phyloP scores from a whole-genome alignment of 164 flowering plant genomes.

The Chloranthus sessilifolius region DNA sequence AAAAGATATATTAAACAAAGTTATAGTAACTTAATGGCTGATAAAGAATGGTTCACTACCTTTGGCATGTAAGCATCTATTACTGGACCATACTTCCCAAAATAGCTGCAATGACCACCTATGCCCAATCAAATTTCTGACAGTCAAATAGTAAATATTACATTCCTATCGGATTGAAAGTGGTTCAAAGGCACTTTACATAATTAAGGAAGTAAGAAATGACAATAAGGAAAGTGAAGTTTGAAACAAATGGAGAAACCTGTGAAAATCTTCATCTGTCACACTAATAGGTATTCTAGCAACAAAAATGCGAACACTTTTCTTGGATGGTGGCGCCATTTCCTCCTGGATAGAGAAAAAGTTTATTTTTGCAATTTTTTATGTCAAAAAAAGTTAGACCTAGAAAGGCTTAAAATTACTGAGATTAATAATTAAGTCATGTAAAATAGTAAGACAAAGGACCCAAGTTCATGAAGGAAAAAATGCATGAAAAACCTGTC shows the following conservation, averaged over 20 bases:
- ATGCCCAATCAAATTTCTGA: slow-evolving; percentile 15
- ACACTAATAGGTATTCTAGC: slow-evolving; percentile 36
- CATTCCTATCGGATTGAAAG: slow-evolving; percentile 1
- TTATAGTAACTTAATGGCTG: no score
- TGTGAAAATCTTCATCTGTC: slow-evolving; percentile 31
- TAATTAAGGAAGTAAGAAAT: background rate
- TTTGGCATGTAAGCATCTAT: slow-evolving; percentile 22
- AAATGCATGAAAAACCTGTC: no score
- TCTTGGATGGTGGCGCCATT: slow-evolving; percentile 24
- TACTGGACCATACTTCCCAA: slow-evolving; percentile 16
- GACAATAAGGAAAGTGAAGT: background rate
- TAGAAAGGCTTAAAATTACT: background rate
- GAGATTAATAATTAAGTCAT: no score
- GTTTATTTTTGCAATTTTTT: background rate
- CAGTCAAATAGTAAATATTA: slow-evolving; percentile 12
- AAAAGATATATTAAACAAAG: no score
- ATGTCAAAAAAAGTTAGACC: background rate
- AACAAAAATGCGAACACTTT: slow-evolving; percentile 32
- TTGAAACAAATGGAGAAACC: slow-evolving; percentile 12
- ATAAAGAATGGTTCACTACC: slow-evolving; percentile 7
- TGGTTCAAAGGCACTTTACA: no score
- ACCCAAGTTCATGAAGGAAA: no score
- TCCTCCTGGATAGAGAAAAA: slow-evolving; percentile 22
- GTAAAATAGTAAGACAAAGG: no score
- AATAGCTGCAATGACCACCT: slow-evolving; percentile 19